Conservation (phyloP, 1,284 basidiomycete genomes). For the Rhodotorula sp. region DNA sequence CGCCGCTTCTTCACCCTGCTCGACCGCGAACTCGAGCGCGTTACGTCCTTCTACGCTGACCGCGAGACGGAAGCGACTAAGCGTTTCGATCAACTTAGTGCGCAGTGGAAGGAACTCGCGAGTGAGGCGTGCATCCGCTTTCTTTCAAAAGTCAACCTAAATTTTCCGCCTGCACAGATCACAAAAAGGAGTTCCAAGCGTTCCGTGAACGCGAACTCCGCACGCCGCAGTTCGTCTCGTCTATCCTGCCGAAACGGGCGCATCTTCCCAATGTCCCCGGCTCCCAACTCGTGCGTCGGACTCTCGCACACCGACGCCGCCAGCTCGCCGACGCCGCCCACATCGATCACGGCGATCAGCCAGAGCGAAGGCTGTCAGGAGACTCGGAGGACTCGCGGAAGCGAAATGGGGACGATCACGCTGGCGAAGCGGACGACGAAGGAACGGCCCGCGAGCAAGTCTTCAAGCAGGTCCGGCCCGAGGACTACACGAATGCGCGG, state of each 20-base stretch:
- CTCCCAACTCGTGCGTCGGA: constrained; percentile 29
- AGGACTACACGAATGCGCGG: constrained; percentile 34
- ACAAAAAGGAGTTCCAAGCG: constrained; percentile 38
- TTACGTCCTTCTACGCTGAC: constrained; percentile 29
- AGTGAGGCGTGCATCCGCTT: background rate
- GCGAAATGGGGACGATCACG: background rate
- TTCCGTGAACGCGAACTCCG: constrained; percentile 13
- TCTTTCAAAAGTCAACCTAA: no score
- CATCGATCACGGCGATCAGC: background rate
- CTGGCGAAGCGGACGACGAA: constrained; percentile 1
- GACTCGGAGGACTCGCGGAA: background rate
- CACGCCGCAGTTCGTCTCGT: constrained; percentile 22
- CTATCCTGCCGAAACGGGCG: constrained; percentile 21
- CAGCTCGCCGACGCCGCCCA: background rate
- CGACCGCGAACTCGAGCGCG: constrained; percentile 34
- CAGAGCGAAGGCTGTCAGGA: background rate
- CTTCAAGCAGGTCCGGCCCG: constrained; percentile 23
- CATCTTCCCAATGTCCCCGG: constrained; percentile 23
- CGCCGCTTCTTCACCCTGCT: constrained; percentile 24
- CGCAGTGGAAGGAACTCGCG: constrained; percentile 37
- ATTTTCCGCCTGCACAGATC: background rate
- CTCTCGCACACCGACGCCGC: constrained; percentile 9
- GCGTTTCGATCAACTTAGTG: constrained; percentile 29
- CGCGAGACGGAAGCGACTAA: constrained; percentile 28
- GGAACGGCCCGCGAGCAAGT: background rate